Conservation (phyloP, 108 stramenopile species). For the Asterionellopsis glacialis region DNA sequence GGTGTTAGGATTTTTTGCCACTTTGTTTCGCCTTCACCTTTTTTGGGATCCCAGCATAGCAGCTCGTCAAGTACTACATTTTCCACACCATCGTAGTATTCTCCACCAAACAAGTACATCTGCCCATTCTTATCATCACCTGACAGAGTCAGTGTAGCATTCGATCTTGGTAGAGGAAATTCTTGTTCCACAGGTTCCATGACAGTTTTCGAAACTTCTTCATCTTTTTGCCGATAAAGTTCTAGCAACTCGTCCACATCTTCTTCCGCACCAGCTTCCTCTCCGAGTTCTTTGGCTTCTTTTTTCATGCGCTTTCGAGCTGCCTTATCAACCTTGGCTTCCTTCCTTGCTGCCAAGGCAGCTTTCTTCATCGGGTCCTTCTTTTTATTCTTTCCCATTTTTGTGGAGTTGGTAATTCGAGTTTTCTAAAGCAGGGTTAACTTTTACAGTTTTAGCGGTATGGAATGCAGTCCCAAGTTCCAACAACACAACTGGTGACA, state of each 20-base stretch:
- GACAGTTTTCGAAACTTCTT: conserved; percentile 16
- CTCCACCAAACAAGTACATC: conserved; percentile 92
- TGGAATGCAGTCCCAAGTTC: too few species aligned
- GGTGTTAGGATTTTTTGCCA: conserved; percentile 82
- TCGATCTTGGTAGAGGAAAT: conserved; percentile 75
- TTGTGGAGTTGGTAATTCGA: too few species aligned
- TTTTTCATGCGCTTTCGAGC: conserved; percentile 66
- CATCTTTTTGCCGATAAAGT: conserved; percentile 29
- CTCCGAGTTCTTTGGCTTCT: conserved; percentile 21
- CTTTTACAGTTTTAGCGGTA: too few species aligned
- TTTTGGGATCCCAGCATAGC: conserved; percentile 61
- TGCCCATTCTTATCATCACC: conserved; percentile 47
- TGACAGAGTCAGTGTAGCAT: conserved; percentile 66
- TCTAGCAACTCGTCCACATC: conserved; percentile 47
- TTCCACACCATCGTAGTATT: conserved; percentile 92
- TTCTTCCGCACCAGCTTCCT: conserved; percentile 18
- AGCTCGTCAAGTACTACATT: conserved; percentile 91
- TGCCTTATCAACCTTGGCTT: conserved; percentile 78
- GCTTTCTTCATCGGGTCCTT: conserved; percentile 76
- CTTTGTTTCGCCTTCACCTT: conserved; percentile 9
- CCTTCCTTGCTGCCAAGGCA: conserved; percentile 73
- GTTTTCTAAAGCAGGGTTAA: too few species aligned
- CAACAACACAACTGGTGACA: too few species aligned
- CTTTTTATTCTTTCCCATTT: conserved; percentile 61
- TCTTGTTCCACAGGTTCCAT: conserved; percentile 31